Evolutionary conservation across 768 basidiomycete species (phyloP).

Genomic region (Lactarius quietus): DNA sequence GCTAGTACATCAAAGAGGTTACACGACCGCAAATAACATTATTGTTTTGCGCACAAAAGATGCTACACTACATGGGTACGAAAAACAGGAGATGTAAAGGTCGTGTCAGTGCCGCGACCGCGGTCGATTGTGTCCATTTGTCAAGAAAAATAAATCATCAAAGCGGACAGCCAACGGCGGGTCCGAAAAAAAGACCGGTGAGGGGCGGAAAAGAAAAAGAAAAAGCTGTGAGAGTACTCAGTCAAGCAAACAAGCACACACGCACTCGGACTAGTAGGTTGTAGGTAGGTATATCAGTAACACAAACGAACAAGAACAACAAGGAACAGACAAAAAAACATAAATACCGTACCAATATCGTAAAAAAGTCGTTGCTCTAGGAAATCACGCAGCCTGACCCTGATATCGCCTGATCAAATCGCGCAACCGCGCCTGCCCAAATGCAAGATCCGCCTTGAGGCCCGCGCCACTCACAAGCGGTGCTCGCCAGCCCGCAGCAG

Average conservation of each 20-base stretch:
- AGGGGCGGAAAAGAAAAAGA: background rate
- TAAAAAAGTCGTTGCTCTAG: background rate
- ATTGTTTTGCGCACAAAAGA: background rate
- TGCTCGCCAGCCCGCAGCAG: constrained; percentile 10
- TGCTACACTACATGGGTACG: background rate
- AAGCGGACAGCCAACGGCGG: background rate
- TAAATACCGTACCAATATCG: background rate
- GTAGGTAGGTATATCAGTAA: background rate
- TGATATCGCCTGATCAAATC: constrained; percentile 85
- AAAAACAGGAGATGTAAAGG: background rate
- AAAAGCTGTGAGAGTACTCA: background rate
- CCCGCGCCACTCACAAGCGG: constrained; percentile 10
- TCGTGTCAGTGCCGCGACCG: background rate
- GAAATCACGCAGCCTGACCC: constrained; percentile 31
- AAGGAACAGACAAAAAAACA: no score
- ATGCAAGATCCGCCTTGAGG: constrained; percentile 50
- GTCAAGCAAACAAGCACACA: background rate
- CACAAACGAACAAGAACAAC: background rate
- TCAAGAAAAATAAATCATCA: background rate
- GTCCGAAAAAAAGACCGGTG: no score
- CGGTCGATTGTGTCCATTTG: background rate
- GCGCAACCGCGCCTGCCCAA: constrained; percentile 71
- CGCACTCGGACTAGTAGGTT: background rate
- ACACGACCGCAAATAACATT: background rate
- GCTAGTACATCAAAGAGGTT: no score